These are phyloP conservation scores for Globisporangium okanoganense DNA, from an alignment of 352 stramenopile species.

Conservation along the genomic window DNA sequence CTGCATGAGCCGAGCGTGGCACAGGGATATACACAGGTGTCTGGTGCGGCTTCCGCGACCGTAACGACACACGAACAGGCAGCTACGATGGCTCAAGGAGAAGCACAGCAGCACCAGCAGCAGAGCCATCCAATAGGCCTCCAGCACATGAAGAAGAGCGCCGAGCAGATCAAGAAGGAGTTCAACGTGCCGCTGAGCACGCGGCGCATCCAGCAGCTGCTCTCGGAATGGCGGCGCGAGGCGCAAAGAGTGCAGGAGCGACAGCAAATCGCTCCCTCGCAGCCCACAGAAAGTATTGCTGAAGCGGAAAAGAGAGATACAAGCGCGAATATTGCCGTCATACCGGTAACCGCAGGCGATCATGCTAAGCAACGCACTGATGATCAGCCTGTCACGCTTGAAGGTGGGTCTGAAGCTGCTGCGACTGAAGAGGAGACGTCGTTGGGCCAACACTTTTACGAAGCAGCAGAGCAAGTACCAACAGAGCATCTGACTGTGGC, in stretches of 20 bases:
- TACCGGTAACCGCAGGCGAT: neutral
- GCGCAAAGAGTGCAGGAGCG: conserved; percentile 31
- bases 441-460: neutral
- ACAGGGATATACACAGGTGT: neutral
- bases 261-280: neutral
- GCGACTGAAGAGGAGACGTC: neutral
- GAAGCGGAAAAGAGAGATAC: neutral
- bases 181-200: conserved; percentile 48
- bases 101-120: neutral
- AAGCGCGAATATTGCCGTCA: neutral
- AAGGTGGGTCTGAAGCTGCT: neutral
- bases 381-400: neutral
- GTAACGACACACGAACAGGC: neutral
- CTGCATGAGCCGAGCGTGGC: neutral
- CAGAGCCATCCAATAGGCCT: neutral
- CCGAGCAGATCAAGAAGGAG: conserved; percentile 42
- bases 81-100: neutral
- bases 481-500: neutral
- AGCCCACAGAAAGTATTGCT: neutral
- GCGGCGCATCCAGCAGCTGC: conserved; percentile 52
- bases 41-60: neutral
- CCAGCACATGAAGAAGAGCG: conserved; percentile 29
- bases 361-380: no score
- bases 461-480: neutral
- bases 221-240: conserved; percentile 41